Evolutionary conservation across 2,329 filamentous ascomycete genomes (phyloP), one percentile per base, ranked within the genome.

Genomic region (Albifimbria verrucaria): DNA sequence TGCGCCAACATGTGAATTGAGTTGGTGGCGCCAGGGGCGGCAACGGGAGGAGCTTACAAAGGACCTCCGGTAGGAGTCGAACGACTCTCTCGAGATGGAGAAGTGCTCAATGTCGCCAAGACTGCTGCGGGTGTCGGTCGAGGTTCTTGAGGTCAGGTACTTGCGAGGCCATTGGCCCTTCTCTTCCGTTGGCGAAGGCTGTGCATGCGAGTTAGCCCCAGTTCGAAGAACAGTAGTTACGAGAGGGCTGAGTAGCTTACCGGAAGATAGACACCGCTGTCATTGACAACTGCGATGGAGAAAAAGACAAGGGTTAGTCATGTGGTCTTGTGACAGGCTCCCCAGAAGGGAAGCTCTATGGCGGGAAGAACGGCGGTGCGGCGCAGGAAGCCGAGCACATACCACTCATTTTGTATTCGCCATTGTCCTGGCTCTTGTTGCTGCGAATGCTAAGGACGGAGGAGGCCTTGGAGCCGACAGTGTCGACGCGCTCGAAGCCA

Each of bases 81-180:
- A 97, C 2, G 92, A 97, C 74, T 97, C 94, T 64, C 93, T 84
- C 36, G 92, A 96, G 68, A 97, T 97, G 58, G 89, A 91, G 69
- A 97, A 97, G 15, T 89, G 92, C 68, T 97, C 93, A 62, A 92
- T 92, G 57, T 96, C 91, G 63, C 86, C 85, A 55, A 90, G 77
- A 62, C 88, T 83, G 66, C 81, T 85, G 52, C 74, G 73, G 26
- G 76, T 80, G 59, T 83, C 79, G 59, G 75, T 78, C 5, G 83
- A 85, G 43, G 73, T 75, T 52, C 80, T 75, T 10, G 80, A 78
- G 12, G 72, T 65, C 52, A 83, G 70, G 56, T 78, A 77, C 57
- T 77, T 74, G 60, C 77, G 77, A 23, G 79, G 79, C 92, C 92
- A 97, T 63, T 91, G 87, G 57, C 81, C 81, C 66, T 90, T 90